phyloP scores from a whole-genome alignment of 2,329 filamentous ascomycete species.

The Xylariaceae sp. region DNA sequence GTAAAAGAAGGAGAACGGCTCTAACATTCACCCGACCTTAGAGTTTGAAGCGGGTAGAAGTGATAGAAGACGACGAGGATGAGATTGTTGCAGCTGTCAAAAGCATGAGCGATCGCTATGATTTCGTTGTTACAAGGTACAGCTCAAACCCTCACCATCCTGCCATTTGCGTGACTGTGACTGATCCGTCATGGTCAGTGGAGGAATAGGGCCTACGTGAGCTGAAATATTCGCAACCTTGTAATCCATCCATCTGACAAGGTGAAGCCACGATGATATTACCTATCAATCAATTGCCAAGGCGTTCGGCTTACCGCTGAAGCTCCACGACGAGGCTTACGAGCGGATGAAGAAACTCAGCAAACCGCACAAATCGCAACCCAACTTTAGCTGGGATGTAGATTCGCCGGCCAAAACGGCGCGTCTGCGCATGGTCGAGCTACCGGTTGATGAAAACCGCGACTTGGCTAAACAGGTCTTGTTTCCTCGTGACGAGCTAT shows the following conservation, averaged over 20 bases:
- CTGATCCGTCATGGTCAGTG: constrained; percentile 41
- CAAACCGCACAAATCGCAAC: constrained; percentile 67
- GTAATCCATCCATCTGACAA: neutral
- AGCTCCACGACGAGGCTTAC: constrained; percentile 72
- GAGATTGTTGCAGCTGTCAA: constrained; percentile 86
- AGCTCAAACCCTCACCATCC: neutral
- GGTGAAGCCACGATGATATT: constrained; percentile 85
- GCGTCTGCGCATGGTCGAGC: constrained; percentile 83
- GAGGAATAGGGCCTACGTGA: constrained; percentile 93
- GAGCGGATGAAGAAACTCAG: constrained; percentile 80
- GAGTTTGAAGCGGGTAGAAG: constrained; percentile 81
- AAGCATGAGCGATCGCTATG: constrained; percentile 85
- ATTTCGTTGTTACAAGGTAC: constrained; percentile 85
- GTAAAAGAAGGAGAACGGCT: too few relatives aligned
- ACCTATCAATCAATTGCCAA: constrained; percentile 93
- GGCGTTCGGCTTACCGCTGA: constrained; percentile 74
- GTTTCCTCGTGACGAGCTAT: constrained; percentile 76
- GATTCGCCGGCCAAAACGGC: constrained; percentile 75
- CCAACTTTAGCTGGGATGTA: constrained; percentile 77
- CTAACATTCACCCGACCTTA: constrained; percentile 24
- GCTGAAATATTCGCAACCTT: constrained; percentile 28
- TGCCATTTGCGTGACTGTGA: neutral
- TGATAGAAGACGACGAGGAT: constrained; percentile 85
- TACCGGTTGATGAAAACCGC: constrained; percentile 69
- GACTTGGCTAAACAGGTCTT: constrained; percentile 68